Evolutionary conservation across 2,329 filamentous ascomycete species (phyloP).

Genomic region (Rutstroemia sp.): DNA sequence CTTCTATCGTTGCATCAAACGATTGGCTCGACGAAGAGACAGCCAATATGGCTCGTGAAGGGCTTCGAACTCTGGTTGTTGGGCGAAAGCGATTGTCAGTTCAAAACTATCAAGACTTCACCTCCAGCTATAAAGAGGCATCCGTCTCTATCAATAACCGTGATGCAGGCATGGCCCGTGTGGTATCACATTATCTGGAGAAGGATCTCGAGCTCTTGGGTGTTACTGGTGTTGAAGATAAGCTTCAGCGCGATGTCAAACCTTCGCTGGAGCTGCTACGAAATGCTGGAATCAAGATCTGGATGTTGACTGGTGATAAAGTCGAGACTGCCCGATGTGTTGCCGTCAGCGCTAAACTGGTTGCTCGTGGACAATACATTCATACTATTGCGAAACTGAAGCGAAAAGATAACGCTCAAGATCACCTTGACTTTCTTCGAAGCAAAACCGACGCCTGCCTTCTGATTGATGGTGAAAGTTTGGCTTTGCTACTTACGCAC

Average conservation of each 20-base stretch:
- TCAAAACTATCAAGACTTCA: slow-evolving; percentile 77
- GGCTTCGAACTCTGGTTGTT: slow-evolving; percentile 85
- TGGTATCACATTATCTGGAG: slow-evolving; percentile 77
- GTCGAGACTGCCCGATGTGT: slow-evolving; percentile 96
- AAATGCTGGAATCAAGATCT: slow-evolving; percentile 97
- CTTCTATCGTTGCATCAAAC: slow-evolving; percentile 87
- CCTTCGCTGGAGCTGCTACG: slow-evolving; percentile 88
- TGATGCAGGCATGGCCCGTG: slow-evolving; percentile 72
- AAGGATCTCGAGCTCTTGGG: slow-evolving; percentile 84
- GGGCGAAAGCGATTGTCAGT: slow-evolving; percentile 80
- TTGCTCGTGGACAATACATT: slow-evolving; percentile 89
- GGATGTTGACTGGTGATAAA: slow-evolving; percentile 99
- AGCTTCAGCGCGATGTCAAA: slow-evolving; percentile 91
- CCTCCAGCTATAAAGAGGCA: slow-evolving; percentile 66
- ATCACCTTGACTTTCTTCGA: slow-evolving; percentile 80
- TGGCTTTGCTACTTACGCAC: slow-evolving; percentile 74
- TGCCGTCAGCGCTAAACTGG: slow-evolving; percentile 88
- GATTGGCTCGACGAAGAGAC: slow-evolving; percentile 99
- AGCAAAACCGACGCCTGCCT: slow-evolving; percentile 83
- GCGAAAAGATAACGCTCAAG: slow-evolving; percentile 76
- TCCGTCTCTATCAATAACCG: slow-evolving; percentile 73
- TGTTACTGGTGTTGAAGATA: slow-evolving; percentile 97
- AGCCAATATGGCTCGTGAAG: slow-evolving; percentile 98
- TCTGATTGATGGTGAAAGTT: slow-evolving; percentile 88
- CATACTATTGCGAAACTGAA: slow-evolving; percentile 85